phyloP scores from a whole-genome alignment of 495 filamentous ascomycete species.

The Penicillium verhagenii region DNA sequence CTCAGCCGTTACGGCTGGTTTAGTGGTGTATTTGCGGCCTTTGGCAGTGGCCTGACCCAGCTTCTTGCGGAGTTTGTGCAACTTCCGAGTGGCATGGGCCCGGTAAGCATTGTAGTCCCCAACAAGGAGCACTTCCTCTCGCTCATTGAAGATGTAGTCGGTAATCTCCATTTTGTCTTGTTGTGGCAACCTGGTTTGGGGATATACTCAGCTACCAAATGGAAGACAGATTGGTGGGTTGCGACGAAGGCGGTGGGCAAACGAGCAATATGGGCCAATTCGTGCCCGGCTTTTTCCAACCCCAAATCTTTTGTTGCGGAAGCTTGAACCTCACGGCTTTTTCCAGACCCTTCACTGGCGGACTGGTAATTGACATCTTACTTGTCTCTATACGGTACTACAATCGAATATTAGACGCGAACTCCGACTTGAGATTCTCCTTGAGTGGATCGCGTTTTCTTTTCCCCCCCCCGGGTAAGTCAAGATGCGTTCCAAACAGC shows the following conservation, averaged over 20 bases:
- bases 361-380: neutral
- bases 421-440: neutral
- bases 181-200: neutral
- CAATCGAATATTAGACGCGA: neutral
- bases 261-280: constrained; percentile 31
- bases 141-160: constrained; percentile 68
- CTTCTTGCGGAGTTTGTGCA: constrained; percentile 82
- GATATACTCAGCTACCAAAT: constrained; percentile 7
- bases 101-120: constrained; percentile 90
- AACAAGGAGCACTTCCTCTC: constrained; percentile 78
- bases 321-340: neutral
- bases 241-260: constrained; percentile 37
- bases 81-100: constrained; percentile 71
- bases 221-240: constrained; percentile 23
- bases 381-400: neutral
- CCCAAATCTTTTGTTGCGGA: constrained; percentile 23
- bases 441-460: neutral
- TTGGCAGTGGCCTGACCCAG: constrained; percentile 78
- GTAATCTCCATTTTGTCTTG: constrained; percentile 79
- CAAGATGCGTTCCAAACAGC: constrained; percentile 5
- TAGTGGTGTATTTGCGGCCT: constrained; percentile 78
- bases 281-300: constrained; percentile 29
- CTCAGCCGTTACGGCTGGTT: constrained; percentile 67
- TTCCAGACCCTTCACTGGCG: neutral
- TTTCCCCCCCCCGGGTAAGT: neutral